Conservation (phyloP, 1,284 basidiomycete genomes). For the Coriolopsis trogii region DNA sequence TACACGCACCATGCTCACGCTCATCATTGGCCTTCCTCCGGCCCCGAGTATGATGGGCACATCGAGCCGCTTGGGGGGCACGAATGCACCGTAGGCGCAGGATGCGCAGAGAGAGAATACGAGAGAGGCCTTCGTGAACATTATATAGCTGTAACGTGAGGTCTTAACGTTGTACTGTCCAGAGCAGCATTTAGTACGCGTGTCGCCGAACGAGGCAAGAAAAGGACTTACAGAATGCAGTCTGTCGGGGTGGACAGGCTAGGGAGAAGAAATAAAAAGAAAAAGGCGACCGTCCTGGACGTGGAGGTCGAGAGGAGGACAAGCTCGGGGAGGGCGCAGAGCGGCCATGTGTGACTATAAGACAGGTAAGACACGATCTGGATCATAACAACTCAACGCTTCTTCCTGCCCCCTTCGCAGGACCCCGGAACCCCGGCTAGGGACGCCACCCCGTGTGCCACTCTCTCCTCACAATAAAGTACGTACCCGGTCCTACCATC, state of each 20-base stretch:
- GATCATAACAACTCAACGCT: conserved; percentile 9
- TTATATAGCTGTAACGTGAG: conserved; percentile 16
- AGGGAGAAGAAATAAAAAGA: background rate
- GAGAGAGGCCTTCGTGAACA: conserved; percentile 17
- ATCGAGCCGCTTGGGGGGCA: conserved; percentile 13
- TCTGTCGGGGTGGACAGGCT: background rate
- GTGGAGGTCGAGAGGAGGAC: conserved; percentile 7
- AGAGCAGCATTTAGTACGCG: background rate
- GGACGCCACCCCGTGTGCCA: no score
- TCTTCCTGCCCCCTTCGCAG: conserved; percentile 1
- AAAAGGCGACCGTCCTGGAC: background rate
- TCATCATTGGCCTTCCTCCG: conserved; percentile 23
- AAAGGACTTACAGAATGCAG: conserved; percentile 3
- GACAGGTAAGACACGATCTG: conserved; percentile 14
- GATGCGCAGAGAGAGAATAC: conserved; percentile 17
- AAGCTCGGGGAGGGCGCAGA: conserved; percentile 5
- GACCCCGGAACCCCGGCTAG: conserved; percentile 7
- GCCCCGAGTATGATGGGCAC: conserved; percentile 25
- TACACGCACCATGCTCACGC: conserved; percentile 25
- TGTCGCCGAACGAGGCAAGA: no score
- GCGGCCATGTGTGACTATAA: conserved; percentile 16
- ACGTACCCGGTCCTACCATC: no score
- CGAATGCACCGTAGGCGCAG: conserved; percentile 13
- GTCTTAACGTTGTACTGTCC: conserved; percentile 5
- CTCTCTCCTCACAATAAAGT: no score